Evolutionary conservation across 176 grass and related monocot genomes (phyloP).

Genomic region (Cenchrus americanus): DNA sequence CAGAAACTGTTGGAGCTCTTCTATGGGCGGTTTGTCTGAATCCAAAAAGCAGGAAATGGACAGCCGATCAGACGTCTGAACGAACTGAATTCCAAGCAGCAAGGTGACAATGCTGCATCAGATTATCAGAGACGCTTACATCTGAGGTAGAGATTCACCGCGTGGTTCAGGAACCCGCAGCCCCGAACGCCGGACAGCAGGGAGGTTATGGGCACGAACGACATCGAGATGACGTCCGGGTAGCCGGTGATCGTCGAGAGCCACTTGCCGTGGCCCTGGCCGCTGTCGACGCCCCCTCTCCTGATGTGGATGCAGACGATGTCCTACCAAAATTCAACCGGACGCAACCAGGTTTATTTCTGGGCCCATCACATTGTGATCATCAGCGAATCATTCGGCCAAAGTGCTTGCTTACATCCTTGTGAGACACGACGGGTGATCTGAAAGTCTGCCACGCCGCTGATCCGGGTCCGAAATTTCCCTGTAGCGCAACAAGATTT

Average conservation of each 20-base stretch:
- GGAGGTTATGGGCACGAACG: conserved; percentile 76
- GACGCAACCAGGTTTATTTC: background rate
- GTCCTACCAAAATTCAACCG: conserved; percentile 43
- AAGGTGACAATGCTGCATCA: background rate
- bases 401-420: conserved; percentile 58
- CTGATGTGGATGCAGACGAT: conserved; percentile 70
- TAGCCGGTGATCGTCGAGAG: conserved; percentile 60
- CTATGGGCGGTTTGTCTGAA: conserved; percentile 91
- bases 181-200: conserved; percentile 68
- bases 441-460: conserved; percentile 44
- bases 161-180: conserved; percentile 77
- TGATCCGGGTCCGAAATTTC: conserved; percentile 43
- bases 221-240: conserved; percentile 74
- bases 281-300: conserved; percentile 59
- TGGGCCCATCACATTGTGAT: background rate
- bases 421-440: conserved; percentile 52
- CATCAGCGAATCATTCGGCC: background rate
- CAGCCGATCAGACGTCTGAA: background rate
- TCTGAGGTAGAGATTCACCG: conserved; percentile 88
- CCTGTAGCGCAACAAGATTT: conserved; percentile 21
- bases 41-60: conserved; percentile 14
- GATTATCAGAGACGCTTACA: conserved; percentile 47
- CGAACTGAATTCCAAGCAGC: background rate
- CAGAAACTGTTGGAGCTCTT: conserved; percentile 80
- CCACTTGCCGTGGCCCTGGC: conserved; percentile 67